phyloP scores from a whole-genome alignment of 495 filamentous ascomycete genomes.

The Penicillium taxi region DNA sequence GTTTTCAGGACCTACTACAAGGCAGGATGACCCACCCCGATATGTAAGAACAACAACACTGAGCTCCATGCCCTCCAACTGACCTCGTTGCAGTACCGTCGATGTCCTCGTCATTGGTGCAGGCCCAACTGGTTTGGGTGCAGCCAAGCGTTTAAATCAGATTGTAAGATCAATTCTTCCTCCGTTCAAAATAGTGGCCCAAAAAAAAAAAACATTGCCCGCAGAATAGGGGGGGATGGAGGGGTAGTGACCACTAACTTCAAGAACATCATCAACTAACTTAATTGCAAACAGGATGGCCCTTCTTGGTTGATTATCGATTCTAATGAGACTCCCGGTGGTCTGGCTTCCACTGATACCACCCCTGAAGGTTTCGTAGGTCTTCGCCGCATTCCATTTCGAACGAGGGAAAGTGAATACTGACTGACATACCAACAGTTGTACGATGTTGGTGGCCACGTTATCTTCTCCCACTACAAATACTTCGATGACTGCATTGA shows the following conservation, averaged over 20 bases:
- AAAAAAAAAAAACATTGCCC: slow-evolving; percentile 13
- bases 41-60: slow-evolving; percentile 30
- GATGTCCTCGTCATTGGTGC: slow-evolving; percentile 98
- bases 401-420: slow-evolving; percentile 4
- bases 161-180: slow-evolving; percentile 54
- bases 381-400: slow-evolving; percentile 21
- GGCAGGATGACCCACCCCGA: slow-evolving; percentile 52
- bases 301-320: slow-evolving; percentile 97
- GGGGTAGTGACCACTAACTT: slow-evolving; percentile 10
- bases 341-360: slow-evolving; percentile 92
- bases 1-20: slow-evolving; percentile 53
- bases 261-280: slow-evolving; percentile 16
- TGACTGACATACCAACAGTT: slow-evolving; percentile 25
- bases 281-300: slow-evolving; percentile 50
- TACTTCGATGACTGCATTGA: slow-evolving; percentile 99
- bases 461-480: slow-evolving; percentile 99
- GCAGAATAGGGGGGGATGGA: slow-evolving; percentile 11
- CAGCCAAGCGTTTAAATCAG: slow-evolving; percentile 95
- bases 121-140: slow-evolving; percentile 92
- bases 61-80: slow-evolving; percentile 6
- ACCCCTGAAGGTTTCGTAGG: slow-evolving; percentile 96
- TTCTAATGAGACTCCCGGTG: slow-evolving; percentile 85
- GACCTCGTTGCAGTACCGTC: slow-evolving; percentile 57
- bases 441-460: slow-evolving; percentile 98
- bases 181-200: slow-evolving; percentile 7